Evolutionary conservation across 2,329 filamentous ascomycete genomes (phyloP), one percentile per base, ranked within the genome.

Genomic region (Colletotrichum lini): DNA sequence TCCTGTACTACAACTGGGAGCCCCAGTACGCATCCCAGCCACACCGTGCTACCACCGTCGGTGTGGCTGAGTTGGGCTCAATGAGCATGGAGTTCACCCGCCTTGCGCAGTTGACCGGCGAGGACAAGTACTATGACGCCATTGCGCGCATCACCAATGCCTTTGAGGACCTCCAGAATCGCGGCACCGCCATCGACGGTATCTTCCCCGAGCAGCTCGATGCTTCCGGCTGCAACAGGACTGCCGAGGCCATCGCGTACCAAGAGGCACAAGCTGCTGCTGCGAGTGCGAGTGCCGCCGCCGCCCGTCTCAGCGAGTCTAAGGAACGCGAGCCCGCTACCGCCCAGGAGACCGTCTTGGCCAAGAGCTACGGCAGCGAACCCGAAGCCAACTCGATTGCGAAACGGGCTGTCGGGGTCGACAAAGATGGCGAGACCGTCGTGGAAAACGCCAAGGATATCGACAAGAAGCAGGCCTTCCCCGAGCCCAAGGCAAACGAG

Each of bases 21-120:
- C 93, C 92, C 74, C 82, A 87, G 18, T 90, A 85, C 76, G 87
- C 89, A 12, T 89, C 88, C 4, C 87, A 91, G 74, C 89, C 91
- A 8, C 92, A 91, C 75, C 86, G 88, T 30, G 93, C 93, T 1
- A 83, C 85, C 70, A 81, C 78, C 59, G 88, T 88, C n/a, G 83
- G 87, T 76, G 81, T 91, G 42, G 90, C 90, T n/a, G 94, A 96
- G 80, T 80, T 96, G 42, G 95, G 93, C 2, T 94, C 93, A 13
- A 84, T 98, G 73, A 92, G 92, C 10, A 87, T 98, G 85, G 95
- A 98, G 79, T 98, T 98, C 80, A 98, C 94, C 1, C 90, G 94
- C 18, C 86, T 98, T 54, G 93, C 95, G 10, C 95, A 98, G 80
- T 84, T 98, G 73, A 98, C 95, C 0, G 90, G 90, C 68, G 86